Percentiles rank a stretch among this genome's conserved stretches.
Conservation (phyloP, 1,139 yeast genomes). For the Suhomyces taliae region DNA sequence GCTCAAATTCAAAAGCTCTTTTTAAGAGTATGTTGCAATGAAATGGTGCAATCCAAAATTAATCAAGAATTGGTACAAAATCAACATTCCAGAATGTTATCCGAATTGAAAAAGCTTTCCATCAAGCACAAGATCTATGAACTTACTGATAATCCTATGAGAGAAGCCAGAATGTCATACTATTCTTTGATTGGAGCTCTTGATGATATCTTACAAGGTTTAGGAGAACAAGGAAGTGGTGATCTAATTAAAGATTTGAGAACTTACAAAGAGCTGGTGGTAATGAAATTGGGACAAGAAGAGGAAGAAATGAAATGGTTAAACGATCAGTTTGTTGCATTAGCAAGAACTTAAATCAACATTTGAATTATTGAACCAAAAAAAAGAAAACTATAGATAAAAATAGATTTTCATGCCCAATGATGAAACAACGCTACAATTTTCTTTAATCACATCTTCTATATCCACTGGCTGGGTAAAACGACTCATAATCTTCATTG, state of each 20-base stretch:
- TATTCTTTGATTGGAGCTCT: slow-evolving; percentile 16
- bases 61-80: slow-evolving; percentile 10
- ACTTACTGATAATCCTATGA: slow-evolving; percentile 15
- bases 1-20: slow-evolving; percentile 29
- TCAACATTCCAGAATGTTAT: slow-evolving; percentile 20
- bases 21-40: slow-evolving; percentile 22
- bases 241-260: slow-evolving; percentile 14
- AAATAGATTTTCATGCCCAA: too few relatives aligned
- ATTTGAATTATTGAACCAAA: too few relatives aligned
- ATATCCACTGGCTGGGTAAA: neutral
- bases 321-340: slow-evolving; percentile 6
- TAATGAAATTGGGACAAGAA: slow-evolving; percentile 16
- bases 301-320: slow-evolving; percentile 9
- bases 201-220: slow-evolving; percentile 1
- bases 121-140: slow-evolving; percentile 29
- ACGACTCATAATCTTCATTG: neutral
- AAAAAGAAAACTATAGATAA: neutral
- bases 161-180: slow-evolving; percentile 17
- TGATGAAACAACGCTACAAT: too few relatives aligned
- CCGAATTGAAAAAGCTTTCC: slow-evolving; percentile 32
- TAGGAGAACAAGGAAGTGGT: neutral
- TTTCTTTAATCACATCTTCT: neutral
- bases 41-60: slow-evolving; percentile 16
- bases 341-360: neutral
- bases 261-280: slow-evolving; percentile 16